A percentile compares a stretch with the other conserved stretches of the same genome.
Evolutionary conservation across 1,139 yeast genomes (phyloP).

Genomic region (Kodamaea ohmeri): DNA sequence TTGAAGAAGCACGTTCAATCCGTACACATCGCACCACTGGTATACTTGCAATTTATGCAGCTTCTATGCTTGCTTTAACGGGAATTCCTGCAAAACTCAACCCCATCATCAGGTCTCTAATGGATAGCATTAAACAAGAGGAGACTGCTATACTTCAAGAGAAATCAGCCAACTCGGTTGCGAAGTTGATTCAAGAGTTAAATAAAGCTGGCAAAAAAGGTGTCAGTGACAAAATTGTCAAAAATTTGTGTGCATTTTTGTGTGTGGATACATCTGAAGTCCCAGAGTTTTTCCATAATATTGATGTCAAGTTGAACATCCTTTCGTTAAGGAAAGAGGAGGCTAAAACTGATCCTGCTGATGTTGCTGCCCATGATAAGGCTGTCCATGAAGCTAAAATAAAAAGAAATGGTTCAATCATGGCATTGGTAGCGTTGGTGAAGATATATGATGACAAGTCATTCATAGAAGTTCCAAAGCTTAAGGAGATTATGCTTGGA

Average conservation of each 20-base stretch:
- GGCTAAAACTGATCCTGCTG: constrained; percentile 64
- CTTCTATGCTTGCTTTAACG: constrained; percentile 60
- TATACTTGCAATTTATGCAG: constrained; percentile 72
- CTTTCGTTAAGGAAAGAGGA: constrained; percentile 82
- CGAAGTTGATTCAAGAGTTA: constrained; percentile 60
- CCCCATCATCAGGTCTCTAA: constrained; percentile 82
- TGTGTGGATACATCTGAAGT: constrained; percentile 97
- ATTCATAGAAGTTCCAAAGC: constrained; percentile 64
- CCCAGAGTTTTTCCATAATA: constrained; percentile 82
- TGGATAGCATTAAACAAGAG: constrained; percentile 90
- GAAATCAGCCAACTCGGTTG: constrained; percentile 68
- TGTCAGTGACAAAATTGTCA: constrained; percentile 84
- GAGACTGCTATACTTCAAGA: constrained; percentile 63
- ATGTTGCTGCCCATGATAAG: constrained; percentile 59
- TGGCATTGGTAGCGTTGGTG: constrained; percentile 61
- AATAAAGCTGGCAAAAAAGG: constrained; percentile 56
- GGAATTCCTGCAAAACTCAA: constrained; percentile 83
- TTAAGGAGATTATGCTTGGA: constrained; percentile 64
- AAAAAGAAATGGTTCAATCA: constrained; percentile 79
- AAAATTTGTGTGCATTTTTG: constrained; percentile 85
- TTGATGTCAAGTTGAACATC: constrained; percentile 53
- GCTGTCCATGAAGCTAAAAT: constrained; percentile 72
- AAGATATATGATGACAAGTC: constrained; percentile 50
- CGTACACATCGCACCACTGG: constrained; percentile 55
- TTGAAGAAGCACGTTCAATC: constrained; percentile 64